Base-by-base conservation (phyloP, 495 filamentous ascomycete genomes). In the Delitschia confertaspora region DNA sequence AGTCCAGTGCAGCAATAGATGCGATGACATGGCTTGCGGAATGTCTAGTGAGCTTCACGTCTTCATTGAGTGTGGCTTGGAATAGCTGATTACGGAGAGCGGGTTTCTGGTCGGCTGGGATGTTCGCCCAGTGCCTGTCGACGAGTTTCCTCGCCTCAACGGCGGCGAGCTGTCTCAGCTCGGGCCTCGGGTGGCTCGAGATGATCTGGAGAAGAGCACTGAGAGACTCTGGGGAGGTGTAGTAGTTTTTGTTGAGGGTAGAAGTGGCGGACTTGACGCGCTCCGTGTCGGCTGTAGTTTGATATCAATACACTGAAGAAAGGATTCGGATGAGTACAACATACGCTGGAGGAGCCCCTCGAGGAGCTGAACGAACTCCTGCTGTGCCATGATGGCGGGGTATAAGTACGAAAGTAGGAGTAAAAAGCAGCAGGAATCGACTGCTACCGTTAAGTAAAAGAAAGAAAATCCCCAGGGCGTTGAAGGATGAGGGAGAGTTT, bases 211-310 rank as follows among this genome's bases (percentile, higher is more conserved):
- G 72, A 23, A 98, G 80, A 55, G 83, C 72, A 19, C 84, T 69
- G 6, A 98, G 77, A 3, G 85, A 82, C 46, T 85, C 74, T 4
- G 89, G 85, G 42, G 88, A 75, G 45, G 78, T 77, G 65, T 91
- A 96, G 71, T 83, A 95, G 56, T 84, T 83, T 59, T 89, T 86
- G 64, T 88, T 88, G 35, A 98, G 75, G 48, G 82, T 75, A 8
- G 79, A 75, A n/a, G 91, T 98, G 24, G 87, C 87, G 39, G 81
- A 75, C 71, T 95, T 95, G 58, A 98, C 79, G 49, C 70, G 75
- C 23, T 79, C 71, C 33, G 85, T 88, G 59, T 88, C 78, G 52
- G 84, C 82, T 87, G 50, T 37, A 3, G 26, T n/a, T n/a, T n/a
- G 6, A 35, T 26, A 35, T 57, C 23, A 52, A 46, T 32, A 36